Evolutionary conservation across 331 rosid species (phyloP), one percentile per base, ranked within the genome.

Genomic region (Quercus tomentella): DNA sequence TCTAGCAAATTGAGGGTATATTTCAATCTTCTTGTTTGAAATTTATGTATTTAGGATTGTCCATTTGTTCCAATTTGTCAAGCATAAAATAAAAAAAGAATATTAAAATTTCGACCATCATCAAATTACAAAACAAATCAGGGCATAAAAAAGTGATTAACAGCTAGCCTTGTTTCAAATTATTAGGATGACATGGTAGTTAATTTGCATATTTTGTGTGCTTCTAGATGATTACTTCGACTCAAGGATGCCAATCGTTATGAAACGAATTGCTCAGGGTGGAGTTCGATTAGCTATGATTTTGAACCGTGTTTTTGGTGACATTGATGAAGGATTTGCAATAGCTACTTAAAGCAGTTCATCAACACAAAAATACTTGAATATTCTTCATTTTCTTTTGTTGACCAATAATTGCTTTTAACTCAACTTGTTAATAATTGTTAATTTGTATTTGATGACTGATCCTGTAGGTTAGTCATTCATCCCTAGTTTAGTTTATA

Each of bases 261-360:
- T 87, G 97, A 89, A 95, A 86, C 84, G 98, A 71, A 83, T 95
- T 7, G 97, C 98, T 66, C 94, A 93, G 82, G 99, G 97, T 5
- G 99, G 98, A 76, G 87, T 93, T 77, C 90, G 99, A 75, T 87
- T 95, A 69, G 97, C 97, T 25, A 91, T 89, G 91, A 80, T 95
- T 76, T 74, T 95, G 43, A 95, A 95, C 75, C 82, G 81, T 31
- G 94, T 85, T 23, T 91, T 95, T 45, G 87, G 83, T 45, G 77
- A 77, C 56, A 45, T 85, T 8, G 72, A 87, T 22, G 84, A 87
- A 66, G 96, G 86, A 84, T 88, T 87, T 77, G 89, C 81, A 31
- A 23, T 84, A 4, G 75, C 96, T 43, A 88, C 90, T 72, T 87
- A 66, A 68, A 18, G 76, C 56, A 70, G 55, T 20, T 20, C 79